phyloP scores from a whole-genome alignment of 1,284 basidiomycete genomes.

The Termitomyces sp. region DNA sequence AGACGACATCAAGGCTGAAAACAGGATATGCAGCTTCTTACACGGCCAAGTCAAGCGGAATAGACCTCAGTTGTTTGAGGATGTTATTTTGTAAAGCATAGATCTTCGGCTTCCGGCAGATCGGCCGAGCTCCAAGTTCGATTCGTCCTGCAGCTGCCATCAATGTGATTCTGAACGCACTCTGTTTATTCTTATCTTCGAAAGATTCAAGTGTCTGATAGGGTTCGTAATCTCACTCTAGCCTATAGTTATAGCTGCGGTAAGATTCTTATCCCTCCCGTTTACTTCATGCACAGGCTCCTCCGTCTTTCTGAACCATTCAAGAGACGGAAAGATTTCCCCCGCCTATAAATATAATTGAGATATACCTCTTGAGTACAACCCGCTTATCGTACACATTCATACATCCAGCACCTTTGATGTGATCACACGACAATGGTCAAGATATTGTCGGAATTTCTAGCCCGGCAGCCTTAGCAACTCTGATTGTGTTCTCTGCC shows the following conservation, averaged over 20 bases:
- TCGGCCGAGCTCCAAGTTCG: neutral
- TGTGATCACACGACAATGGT: neutral
- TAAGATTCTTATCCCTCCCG: neutral
- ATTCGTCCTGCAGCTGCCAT: no score
- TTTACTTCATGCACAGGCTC: neutral
- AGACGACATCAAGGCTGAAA: conserved; percentile 39
- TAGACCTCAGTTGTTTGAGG: neutral
- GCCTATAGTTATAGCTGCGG: neutral
- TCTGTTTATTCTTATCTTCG: neutral
- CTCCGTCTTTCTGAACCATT: neutral
- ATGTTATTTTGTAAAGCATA: neutral
- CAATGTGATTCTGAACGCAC: neutral
- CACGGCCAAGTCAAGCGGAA: neutral
- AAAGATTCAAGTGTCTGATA: neutral
- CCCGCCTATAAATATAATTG: no score
- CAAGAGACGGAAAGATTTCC: neutral
- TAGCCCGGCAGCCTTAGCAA: conserved; percentile 62
- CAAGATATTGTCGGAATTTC: conserved; percentile 40
- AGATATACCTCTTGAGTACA: neutral
- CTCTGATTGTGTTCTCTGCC: conserved; percentile 62
- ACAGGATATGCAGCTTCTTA: neutral
- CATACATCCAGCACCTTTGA: neutral
- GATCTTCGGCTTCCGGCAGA: no score
- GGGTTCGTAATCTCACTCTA: no score
- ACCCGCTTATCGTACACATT: neutral